Percentiles rank a stretch among this genome's conserved stretches.
These are phyloP conservation scores for Brassica juncea DNA, from an alignment of 345 rosid genomes.

Conservation along the genomic window DNA sequence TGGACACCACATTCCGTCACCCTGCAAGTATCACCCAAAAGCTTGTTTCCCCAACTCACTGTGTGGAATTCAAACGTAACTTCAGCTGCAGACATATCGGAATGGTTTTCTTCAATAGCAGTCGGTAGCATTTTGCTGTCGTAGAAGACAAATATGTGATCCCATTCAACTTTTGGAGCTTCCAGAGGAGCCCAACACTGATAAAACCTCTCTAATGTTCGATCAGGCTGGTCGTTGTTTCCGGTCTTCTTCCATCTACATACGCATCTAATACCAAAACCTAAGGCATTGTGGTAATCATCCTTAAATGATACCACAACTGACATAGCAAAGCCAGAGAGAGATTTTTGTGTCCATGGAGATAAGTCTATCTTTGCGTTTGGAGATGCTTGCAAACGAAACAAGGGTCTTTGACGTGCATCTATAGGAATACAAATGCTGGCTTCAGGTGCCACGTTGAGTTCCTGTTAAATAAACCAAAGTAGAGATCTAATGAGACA, in stretches of 20 bases:
- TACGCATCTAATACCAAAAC: neutral
- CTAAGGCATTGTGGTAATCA: neutral
- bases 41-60: neutral
- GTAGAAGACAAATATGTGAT: slow-evolving; percentile 11
- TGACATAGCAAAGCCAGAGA: neutral
- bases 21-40: neutral
- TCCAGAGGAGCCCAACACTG: neutral
- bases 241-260: slow-evolving; percentile 10
- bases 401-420: neutral
- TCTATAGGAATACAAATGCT: slow-evolving; percentile 15
- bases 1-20: neutral
- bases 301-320: neutral
- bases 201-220: neutral
- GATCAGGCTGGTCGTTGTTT: neutral
- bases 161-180: neutral
- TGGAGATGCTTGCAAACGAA: neutral
- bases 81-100: neutral
- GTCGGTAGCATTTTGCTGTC: neutral
- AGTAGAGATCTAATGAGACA: neutral
- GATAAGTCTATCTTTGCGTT: neutral
- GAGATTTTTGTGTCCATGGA: neutral
- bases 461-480: slow-evolving; percentile 1
- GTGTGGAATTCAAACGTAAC: neutral
- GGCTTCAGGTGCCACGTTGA: neutral
- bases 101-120: neutral